Conservation (phyloP, 2,329 filamentous ascomycete species). For the Arthroderma sp. region DNA sequence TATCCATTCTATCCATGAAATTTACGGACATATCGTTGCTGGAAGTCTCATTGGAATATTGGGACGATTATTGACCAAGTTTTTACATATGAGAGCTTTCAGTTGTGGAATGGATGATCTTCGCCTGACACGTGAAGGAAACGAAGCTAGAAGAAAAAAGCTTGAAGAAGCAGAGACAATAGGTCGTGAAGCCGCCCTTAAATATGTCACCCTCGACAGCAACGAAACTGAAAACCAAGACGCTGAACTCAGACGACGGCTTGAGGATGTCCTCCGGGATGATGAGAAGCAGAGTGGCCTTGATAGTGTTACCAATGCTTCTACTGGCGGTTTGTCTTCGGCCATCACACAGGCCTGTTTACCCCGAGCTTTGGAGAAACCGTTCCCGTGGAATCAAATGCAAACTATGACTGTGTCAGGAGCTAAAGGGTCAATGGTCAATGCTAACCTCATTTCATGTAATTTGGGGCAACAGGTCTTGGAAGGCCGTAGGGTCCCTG, state of each 20-base stretch:
- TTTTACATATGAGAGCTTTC: slow-evolving; percentile 86
- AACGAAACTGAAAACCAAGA: slow-evolving; percentile 49
- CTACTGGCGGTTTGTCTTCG: slow-evolving; percentile 57
- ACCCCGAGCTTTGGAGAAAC: slow-evolving; percentile 70
- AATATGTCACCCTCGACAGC: slow-evolving; percentile 73
- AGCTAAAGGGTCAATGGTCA: slow-evolving; percentile 84
- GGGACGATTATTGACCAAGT: slow-evolving; percentile 75
- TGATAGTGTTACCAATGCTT: slow-evolving; percentile 72
- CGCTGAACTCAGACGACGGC: slow-evolving; percentile 57
- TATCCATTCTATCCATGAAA: slow-evolving; percentile 83
- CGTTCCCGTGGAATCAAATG: slow-evolving; percentile 96
- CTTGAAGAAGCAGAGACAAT: slow-evolving; percentile 54
- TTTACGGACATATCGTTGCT: slow-evolving; percentile 76
- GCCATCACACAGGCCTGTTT: slow-evolving; percentile 67
- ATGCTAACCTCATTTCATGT: slow-evolving; percentile 94
- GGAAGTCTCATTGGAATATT: slow-evolving; percentile 81
- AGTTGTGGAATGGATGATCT: slow-evolving; percentile 97
- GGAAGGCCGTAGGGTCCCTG: slow-evolving; percentile 83
- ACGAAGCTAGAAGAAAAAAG: slow-evolving; percentile 54
- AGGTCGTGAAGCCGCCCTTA: slow-evolving; percentile 67
- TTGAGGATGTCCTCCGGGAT: slow-evolving; percentile 84
- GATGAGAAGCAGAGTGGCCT: slow-evolving; percentile 81
- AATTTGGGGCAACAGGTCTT: slow-evolving; percentile 94
- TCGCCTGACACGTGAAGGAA: slow-evolving; percentile 66
- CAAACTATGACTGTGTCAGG: slow-evolving; percentile 96